Evolutionary conservation across 495 filamentous ascomycete species (phyloP).

Genomic region (Cairneyella variabilis): DNA sequence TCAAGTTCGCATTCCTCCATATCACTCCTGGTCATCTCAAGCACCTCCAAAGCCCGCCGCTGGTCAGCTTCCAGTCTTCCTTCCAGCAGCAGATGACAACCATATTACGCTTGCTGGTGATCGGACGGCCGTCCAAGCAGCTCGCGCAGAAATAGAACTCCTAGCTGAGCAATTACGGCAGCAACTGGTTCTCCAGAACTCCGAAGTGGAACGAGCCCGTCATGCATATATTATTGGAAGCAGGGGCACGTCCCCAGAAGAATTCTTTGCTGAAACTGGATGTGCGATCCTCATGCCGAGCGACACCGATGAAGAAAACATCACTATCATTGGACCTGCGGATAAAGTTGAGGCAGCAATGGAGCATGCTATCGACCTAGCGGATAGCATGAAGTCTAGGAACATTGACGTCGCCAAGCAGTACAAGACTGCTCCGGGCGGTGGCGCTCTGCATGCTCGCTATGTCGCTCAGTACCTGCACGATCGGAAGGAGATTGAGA

Average conservation of each 20-base stretch:
- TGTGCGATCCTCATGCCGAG: conserved; percentile 82
- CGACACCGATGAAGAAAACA: conserved; percentile 67
- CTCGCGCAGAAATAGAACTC: conserved; percentile 72
- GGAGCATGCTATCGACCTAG: conserved; percentile 77
- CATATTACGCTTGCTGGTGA: conserved; percentile 86
- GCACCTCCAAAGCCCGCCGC: conserved; percentile 62
- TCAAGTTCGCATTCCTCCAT: conserved; percentile 73
- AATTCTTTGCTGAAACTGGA: conserved; percentile 86
- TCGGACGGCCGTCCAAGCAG: conserved; percentile 73
- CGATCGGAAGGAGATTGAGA: conserved; percentile 69
- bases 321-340: conserved; percentile 78
- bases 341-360: conserved; percentile 67
- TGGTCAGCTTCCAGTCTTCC: conserved; percentile 63
- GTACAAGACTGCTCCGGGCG: conserved; percentile 67
- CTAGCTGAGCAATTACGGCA: conserved; percentile 67
- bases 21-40: conserved; percentile 67
- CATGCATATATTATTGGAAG: conserved; percentile 92
- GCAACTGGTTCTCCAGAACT: conserved; percentile 64
- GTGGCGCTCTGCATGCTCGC: conserved; percentile 71
- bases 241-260: conserved; percentile 67
- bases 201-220: conserved; percentile 70
- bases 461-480: conserved; percentile 81
- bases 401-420: conserved; percentile 74
- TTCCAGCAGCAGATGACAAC: conserved; percentile 56
- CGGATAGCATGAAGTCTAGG: conserved; percentile 73